A percentile compares a stretch with the other conserved stretches of the same genome.
These are phyloP conservation scores for Naganishia randhawae DNA, from an alignment of 768 basidiomycete genomes.

Conservation along the genomic window DNA sequence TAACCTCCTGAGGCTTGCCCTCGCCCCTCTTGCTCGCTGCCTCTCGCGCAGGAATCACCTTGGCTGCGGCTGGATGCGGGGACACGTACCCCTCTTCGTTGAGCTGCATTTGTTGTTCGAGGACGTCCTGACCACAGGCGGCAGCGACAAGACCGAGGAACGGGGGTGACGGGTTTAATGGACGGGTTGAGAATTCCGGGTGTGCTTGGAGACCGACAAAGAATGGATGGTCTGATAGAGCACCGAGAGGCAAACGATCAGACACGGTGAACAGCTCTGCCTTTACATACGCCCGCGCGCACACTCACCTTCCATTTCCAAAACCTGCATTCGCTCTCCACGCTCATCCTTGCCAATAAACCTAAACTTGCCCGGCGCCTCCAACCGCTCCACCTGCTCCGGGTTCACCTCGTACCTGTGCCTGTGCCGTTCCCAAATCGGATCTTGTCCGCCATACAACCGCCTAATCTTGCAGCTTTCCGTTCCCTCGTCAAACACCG, in stretches of 20 bases:
- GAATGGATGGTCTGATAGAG: constrained; percentile 74
- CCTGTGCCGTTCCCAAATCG: constrained; percentile 92
- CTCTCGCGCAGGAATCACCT: constrained; percentile 44
- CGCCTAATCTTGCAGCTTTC: constrained; percentile 65
- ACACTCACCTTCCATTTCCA: constrained; percentile 73
- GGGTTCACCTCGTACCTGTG: constrained; percentile 98
- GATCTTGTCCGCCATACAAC: constrained; percentile 75
- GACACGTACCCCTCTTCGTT: constrained; percentile 56
- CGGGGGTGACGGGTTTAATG: constrained; percentile 92
- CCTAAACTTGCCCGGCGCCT: constrained; percentile 63
- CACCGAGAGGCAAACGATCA: neutral
- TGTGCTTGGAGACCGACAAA: constrained; percentile 93
- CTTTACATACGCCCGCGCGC: neutral
- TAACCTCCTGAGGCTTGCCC: constrained; percentile 37
- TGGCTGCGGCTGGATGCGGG: constrained; percentile 49
- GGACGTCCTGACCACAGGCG: constrained; percentile 58
- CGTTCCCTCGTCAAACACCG: constrained; percentile 71
- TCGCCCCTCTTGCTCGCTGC: constrained; percentile 42
- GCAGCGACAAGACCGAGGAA: constrained; percentile 96
- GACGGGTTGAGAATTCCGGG: constrained; percentile 97
- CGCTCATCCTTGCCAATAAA: constrained; percentile 89
- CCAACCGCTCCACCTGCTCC: constrained; percentile 67
- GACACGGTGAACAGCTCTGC: too few species aligned
- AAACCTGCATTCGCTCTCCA: constrained; percentile 94
- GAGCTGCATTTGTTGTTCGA: constrained; percentile 68